A percentile compares a stretch with the other conserved stretches of the same genome.
Conservation (phyloP, 495 filamentous ascomycete species). For the Ramalina intermedia region DNA sequence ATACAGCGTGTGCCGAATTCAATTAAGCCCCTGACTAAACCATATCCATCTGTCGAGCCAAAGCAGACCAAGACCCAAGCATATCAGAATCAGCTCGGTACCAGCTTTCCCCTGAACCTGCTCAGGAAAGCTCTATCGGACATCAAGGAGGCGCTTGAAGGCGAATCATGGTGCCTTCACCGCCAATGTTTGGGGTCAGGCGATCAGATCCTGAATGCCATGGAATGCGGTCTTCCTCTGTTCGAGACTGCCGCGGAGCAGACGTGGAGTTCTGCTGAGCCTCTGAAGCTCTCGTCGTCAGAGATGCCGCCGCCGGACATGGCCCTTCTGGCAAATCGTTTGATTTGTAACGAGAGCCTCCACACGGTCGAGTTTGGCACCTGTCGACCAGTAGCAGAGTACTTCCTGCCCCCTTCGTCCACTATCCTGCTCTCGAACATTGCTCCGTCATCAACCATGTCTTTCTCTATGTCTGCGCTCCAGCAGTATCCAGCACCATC, state of each 20-base stretch:
- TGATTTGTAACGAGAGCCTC: conserved; percentile 15
- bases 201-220: no score
- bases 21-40: conserved; percentile 17
- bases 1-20: conserved; percentile 19
- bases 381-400: conserved; percentile 10
- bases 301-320: no score
- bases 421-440: conserved; percentile 33
- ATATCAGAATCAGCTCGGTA: conserved; percentile 21
- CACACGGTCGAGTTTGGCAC: background rate
- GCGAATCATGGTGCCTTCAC: conserved; percentile 6
- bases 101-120: conserved; percentile 18
- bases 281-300: no score
- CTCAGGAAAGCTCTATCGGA: conserved; percentile 17
- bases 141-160: conserved; percentile 5
- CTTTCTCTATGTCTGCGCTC: conserved; percentile 15
- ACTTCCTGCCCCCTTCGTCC: conserved; percentile 37
- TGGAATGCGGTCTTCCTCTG: no score
- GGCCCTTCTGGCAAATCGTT: background rate
- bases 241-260: no score
- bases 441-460: conserved; percentile 2
- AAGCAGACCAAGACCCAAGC: conserved; percentile 26
- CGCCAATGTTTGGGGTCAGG: background rate
- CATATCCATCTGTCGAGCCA: conserved; percentile 31
- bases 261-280: no score
- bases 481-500: conserved; percentile 5